phyloP scores from a whole-genome alignment of 2,329 filamentous ascomycete species.

The Epichloe bromicola region DNA sequence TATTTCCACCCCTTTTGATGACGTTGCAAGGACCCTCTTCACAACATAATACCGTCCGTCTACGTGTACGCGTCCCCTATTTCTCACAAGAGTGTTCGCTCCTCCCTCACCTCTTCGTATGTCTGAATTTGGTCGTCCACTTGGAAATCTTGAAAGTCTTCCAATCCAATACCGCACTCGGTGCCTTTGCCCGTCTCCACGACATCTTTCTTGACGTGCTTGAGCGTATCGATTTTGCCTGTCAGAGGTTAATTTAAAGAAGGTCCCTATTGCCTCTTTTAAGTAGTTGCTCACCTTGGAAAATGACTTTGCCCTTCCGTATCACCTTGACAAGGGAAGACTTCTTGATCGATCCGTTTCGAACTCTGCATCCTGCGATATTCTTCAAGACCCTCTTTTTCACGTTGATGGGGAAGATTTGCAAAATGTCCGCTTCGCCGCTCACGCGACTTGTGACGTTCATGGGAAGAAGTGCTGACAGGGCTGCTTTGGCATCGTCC shows the following conservation, averaged over 20 bases:
- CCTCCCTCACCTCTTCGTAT: slow-evolving; percentile 67
- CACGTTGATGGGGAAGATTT: slow-evolving; percentile 73
- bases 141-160: slow-evolving; percentile 63
- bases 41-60: background rate
- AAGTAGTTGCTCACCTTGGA: slow-evolving; percentile 54
- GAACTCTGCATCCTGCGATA: slow-evolving; percentile 78
- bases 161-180: slow-evolving; percentile 88
- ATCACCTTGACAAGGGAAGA: slow-evolving; percentile 57
- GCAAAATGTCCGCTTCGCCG: slow-evolving; percentile 76
- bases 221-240: slow-evolving; percentile 73
- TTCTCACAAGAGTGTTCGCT: slow-evolving; percentile 39
- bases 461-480: slow-evolving; percentile 59
- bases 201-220: slow-evolving; percentile 87
- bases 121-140: slow-evolving; percentile 78
- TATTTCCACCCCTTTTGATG: background rate
- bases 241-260: slow-evolving; percentile 1
- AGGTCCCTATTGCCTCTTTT: too few relatives aligned
- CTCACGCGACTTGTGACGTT: slow-evolving; percentile 55
- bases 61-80: background rate
- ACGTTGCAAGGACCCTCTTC: background rate
- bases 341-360: slow-evolving; percentile 61
- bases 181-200: slow-evolving; percentile 77
- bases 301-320: slow-evolving; percentile 56
- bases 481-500: slow-evolving; percentile 54
- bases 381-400: slow-evolving; percentile 57